Evolutionary conservation across 441 rosid species (phyloP).

Genomic region (Corymbia calophylla): DNA sequence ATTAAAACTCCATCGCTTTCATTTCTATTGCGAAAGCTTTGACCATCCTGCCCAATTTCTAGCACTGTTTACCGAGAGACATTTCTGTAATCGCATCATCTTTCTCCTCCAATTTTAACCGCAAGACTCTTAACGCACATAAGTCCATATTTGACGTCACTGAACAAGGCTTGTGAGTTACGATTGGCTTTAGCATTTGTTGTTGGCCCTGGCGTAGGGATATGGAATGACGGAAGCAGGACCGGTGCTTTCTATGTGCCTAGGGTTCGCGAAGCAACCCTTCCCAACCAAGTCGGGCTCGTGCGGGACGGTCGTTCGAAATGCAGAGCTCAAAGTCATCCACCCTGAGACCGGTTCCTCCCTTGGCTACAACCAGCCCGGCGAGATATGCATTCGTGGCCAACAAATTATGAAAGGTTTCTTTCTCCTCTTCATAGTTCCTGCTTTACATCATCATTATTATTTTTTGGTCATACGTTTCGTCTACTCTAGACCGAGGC

Average conservation of each 20-base stretch:
- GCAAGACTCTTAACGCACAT: neutral
- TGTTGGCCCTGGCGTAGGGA: constrained; percentile 28
- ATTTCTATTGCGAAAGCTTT: neutral
- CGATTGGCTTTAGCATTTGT: neutral
- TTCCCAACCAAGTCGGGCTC: constrained; percentile 77
- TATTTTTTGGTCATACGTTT: neutral
- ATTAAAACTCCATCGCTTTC: neutral
- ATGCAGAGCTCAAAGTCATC: constrained; percentile 80
- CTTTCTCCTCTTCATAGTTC: neutral
- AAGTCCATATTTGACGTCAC: neutral
- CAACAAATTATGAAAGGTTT: constrained; percentile 82
- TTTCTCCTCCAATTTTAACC: neutral
- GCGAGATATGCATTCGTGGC: constrained; percentile 93
- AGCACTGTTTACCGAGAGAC: neutral
- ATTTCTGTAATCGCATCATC: neutral
- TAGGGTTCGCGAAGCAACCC: constrained; percentile 77
- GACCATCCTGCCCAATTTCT: neutral
- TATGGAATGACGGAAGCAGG: constrained; percentile 99
- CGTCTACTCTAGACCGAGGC: neutral
- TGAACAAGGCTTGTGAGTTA: neutral
- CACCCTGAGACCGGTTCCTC: constrained; percentile 70
- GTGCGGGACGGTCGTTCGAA: constrained; percentile 91
- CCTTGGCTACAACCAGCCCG: constrained; percentile 62
- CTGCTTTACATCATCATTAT: neutral
- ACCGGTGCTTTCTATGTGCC: constrained; percentile 85